These are phyloP conservation scores for Anaeromyces robustus DNA, from an alignment of 192 early-diverging fungal genomes.

Conservation along the genomic window DNA sequence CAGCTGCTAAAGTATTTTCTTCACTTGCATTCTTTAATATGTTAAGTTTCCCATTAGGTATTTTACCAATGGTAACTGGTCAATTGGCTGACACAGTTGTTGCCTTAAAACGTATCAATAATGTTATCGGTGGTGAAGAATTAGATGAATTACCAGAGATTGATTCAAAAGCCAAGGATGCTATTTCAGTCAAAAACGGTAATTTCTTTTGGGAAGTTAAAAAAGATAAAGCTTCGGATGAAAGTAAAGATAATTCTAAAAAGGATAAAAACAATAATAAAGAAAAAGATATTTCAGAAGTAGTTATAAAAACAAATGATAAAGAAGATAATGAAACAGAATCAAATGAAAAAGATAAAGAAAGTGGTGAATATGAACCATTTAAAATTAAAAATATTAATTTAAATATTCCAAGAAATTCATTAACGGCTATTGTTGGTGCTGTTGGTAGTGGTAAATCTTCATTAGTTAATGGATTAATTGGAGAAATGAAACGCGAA, in stretches of 20 bases:
- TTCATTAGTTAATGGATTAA: constrained; percentile 62
- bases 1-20: constrained; percentile 13
- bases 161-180: constrained; percentile 20
- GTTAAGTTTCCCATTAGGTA: constrained; percentile 21
- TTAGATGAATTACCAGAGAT: constrained; percentile 27
- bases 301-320: not conserved
- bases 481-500: constrained; percentile 60
- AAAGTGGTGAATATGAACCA: not conserved
- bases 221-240: constrained; percentile 3
- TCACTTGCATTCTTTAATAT: constrained; percentile 27
- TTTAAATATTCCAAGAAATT: constrained; percentile 23
- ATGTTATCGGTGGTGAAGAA: constrained; percentile 40
- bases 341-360: not conserved
- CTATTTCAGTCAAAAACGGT: constrained; percentile 39
- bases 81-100: constrained; percentile 27
- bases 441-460: constrained; percentile 74
- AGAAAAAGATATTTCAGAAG: constrained; percentile 2
- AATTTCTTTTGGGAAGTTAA: constrained; percentile 48
- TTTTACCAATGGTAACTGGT: constrained; percentile 12
- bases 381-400: constrained; percentile 10
- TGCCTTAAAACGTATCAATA: constrained; percentile 25
- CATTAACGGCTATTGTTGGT: constrained; percentile 67
- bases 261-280: not conserved
- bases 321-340: not conserved
- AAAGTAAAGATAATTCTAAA: not conserved